These are phyloP conservation scores for Silene coronaria DNA, from an alignment of 179 eudicot genomes.

Conservation along the genomic window DNA sequence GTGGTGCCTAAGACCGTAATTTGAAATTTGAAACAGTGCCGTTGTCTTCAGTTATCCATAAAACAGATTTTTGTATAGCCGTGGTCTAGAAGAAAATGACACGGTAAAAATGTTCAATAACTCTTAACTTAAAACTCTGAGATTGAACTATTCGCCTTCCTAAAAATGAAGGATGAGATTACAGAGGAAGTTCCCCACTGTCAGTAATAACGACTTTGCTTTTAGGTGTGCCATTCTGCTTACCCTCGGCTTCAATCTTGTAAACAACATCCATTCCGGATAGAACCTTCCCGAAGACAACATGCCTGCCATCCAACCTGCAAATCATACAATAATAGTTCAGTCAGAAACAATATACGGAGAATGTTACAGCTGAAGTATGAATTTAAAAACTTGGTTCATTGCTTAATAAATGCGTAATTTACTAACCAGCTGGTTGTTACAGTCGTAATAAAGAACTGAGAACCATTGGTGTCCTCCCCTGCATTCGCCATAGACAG, in stretches of 20 bases:
- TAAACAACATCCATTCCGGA: constrained; percentile 97
- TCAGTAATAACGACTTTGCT: constrained; percentile 70
- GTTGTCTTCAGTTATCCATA: neutral
- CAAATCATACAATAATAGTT: neutral
- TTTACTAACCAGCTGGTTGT: constrained; percentile 83
- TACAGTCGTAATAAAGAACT: constrained; percentile 95
- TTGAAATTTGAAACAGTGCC: too few relatives aligned
- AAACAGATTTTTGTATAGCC: neutral
- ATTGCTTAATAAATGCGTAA: neutral
- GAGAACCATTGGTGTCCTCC: constrained; percentile 87
- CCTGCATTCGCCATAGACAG: constrained; percentile 99
- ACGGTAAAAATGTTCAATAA: neutral
- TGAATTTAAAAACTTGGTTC: too few relatives aligned
- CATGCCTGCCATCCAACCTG: constrained; percentile 99
- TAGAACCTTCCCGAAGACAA: constrained; percentile 88
- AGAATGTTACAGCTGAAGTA: too few relatives aligned
- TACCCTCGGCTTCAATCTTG: constrained; percentile 92
- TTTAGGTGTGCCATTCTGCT: constrained; percentile 77
- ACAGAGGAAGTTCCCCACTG: constrained; percentile 90
- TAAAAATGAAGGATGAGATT: constrained; percentile 12
- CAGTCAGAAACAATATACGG: too few relatives aligned
- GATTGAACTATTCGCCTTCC: neutral
- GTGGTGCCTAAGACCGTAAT: too few relatives aligned
- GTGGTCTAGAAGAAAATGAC: neutral
- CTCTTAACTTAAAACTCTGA: neutral